These are phyloP conservation scores for Nephelium lappaceum DNA, from an alignment of 345 rosid genomes.

Conservation along the genomic window DNA sequence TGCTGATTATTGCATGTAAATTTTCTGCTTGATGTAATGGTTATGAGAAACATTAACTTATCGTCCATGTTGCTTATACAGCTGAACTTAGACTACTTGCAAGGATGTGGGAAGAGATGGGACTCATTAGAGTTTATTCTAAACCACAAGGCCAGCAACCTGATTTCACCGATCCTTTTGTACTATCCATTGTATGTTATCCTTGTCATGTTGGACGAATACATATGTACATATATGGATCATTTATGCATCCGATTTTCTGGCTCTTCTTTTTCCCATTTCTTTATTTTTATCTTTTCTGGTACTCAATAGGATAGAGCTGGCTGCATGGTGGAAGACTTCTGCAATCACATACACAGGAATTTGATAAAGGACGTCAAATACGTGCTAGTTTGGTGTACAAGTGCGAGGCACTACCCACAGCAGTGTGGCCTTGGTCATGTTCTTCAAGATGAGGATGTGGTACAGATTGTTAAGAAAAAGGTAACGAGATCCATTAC, in stretches of 20 bases:
- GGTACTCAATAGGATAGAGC: constrained; percentile 75
- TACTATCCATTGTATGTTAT: too few relatives aligned
- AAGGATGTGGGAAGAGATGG: constrained; percentile 99
- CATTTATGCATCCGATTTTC: background rate
- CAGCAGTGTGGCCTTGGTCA: constrained; percentile 97
- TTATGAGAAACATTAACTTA: constrained; percentile 20
- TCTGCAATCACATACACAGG: constrained; percentile 96
- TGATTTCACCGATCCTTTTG: constrained; percentile 89
- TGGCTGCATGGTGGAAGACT: constrained; percentile 94
- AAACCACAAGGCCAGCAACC: constrained; percentile 99
- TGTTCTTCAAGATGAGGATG: constrained; percentile 86
- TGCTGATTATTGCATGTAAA: background rate
- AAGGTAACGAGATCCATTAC: constrained; percentile 48
- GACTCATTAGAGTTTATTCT: constrained; percentile 89
- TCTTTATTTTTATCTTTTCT: constrained; percentile 16
- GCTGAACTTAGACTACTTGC: constrained; percentile 97
- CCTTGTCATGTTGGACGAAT: too few relatives aligned
- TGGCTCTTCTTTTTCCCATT: background rate
- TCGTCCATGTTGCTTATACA: constrained; percentile 41
- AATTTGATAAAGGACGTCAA: constrained; percentile 94
- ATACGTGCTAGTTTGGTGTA: constrained; percentile 97
- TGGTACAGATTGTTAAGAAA: constrained; percentile 97
- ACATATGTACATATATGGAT: background rate
- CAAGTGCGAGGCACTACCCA: constrained; percentile 88
- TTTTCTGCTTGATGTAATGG: constrained; percentile 6